Percentiles rank a stretch among this genome's conserved stretches.
These are phyloP conservation scores for Erodium moschatum DNA, from an alignment of 441 rosid species.

Conservation along the genomic window DNA sequence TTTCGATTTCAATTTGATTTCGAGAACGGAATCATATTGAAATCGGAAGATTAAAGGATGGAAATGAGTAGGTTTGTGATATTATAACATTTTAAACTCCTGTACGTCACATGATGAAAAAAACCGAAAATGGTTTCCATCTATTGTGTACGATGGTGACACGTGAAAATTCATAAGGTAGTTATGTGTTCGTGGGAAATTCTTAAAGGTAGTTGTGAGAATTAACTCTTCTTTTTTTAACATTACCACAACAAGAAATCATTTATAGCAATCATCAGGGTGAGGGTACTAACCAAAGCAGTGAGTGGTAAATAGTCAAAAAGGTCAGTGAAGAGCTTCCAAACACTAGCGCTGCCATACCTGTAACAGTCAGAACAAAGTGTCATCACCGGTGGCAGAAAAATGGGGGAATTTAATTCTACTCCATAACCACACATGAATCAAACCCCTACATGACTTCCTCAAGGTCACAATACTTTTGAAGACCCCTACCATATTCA, in stretches of 20 bases:
- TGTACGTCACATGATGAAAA: no score
- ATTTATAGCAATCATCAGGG: conserved; percentile 12
- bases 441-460: conserved; percentile 6
- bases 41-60: no score
- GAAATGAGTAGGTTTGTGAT: no score
- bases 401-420: background rate
- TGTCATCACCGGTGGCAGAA: conserved; percentile 10
- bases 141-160: no score
- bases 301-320: conserved; percentile 62
- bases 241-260: conserved; percentile 13
- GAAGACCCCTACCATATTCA: background rate
- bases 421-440: background rate
- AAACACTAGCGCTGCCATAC: conserved; percentile 61
- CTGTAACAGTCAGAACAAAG: conserved; percentile 25
- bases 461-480: background rate
- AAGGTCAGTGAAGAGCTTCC: conserved; percentile 68
- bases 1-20: no score
- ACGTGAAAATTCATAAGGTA: no score
- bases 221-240: background rate
- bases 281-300: conserved; percentile 43
- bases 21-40: no score
- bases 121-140: no score
- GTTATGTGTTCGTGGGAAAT: no score
- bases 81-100: no score
- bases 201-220: no score